Evolutionary conservation across 495 filamentous ascomycete species (phyloP).

Genomic region (Hypoxylon fragiforme): DNA sequence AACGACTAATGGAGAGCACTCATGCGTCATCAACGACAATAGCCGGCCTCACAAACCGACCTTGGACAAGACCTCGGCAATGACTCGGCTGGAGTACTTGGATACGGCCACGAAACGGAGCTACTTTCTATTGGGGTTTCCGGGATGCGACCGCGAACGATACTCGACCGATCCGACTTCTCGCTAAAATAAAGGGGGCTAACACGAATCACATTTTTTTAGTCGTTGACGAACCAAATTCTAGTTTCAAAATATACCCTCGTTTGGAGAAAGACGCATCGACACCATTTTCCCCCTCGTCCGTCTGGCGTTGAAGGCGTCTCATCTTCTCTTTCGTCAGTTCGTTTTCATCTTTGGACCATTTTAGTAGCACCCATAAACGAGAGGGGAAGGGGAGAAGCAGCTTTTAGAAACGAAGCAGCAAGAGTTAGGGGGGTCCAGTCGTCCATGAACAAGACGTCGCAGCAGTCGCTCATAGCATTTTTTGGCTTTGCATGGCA

Average conservation of each 20-base stretch:
- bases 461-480: conserved; percentile 8
- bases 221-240: conserved; percentile 20
- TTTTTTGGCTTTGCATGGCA: conserved; percentile 22
- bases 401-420: conserved; percentile 3
- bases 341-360: conserved; percentile 23
- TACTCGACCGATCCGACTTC: conserved; percentile 1
- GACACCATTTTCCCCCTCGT: conserved; percentile 11
- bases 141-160: conserved; percentile 8
- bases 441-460: conserved; percentile 8
- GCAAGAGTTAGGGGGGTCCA: background rate
- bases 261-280: conserved; percentile 29
- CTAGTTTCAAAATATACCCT: conserved; percentile 31
- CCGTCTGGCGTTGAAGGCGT: conserved; percentile 35
- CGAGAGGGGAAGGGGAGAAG: background rate
- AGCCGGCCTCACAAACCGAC: conserved; percentile 7
- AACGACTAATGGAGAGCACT: background rate
- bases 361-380: conserved; percentile 19
- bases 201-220: conserved; percentile 18
- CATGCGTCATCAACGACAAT: conserved; percentile 9
- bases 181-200: conserved; percentile 1
- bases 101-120: conserved; percentile 11
- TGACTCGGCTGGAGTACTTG: conserved; percentile 6
- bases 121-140: background rate
- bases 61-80: conserved; percentile 12
- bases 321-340: conserved; percentile 12